Conservation (phyloP, 305 asterid species). For the Fraxinus greggii region DNA sequence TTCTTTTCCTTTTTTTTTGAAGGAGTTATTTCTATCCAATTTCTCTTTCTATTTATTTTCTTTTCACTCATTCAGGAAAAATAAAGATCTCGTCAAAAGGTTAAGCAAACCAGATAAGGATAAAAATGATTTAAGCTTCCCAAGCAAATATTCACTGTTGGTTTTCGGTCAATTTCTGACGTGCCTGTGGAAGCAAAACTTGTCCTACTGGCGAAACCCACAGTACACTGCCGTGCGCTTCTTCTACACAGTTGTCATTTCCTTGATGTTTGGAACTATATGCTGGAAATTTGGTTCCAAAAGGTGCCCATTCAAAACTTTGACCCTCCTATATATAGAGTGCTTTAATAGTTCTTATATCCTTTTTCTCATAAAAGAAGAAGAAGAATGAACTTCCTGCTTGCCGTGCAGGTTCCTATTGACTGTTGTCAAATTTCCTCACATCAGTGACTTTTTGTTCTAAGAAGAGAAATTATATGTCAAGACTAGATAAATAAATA, state of each 20-base stretch:
- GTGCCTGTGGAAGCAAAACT: slow-evolving; percentile 69
- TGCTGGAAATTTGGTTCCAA: slow-evolving; percentile 85
- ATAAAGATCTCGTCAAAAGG: slow-evolving; percentile 50
- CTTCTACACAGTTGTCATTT: slow-evolving; percentile 69
- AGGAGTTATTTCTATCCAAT: not conserved
- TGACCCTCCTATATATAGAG: not conserved
- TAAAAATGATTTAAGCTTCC: slow-evolving; percentile 42
- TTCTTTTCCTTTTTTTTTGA: not conserved
- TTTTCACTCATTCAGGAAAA: slow-evolving; percentile 44
- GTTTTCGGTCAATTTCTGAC: slow-evolving; percentile 53
- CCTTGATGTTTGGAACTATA: slow-evolving; percentile 76
- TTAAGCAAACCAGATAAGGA: slow-evolving; percentile 59
- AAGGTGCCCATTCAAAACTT: slow-evolving; percentile 37
- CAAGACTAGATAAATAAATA: not conserved
- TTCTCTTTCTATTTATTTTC: not conserved
- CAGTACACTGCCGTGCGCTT: slow-evolving; percentile 79
- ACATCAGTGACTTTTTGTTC: not conserved
- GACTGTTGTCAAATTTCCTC: not conserved
- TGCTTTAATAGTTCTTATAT: not conserved
- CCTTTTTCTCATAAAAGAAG: not conserved
- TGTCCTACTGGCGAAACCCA: slow-evolving; percentile 72
- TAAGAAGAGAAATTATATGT: not conserved
- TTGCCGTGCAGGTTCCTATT: not conserved
- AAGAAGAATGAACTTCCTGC: not conserved
- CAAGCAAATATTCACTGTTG: slow-evolving; percentile 53